Conservation (phyloP, 176 grass and related monocot species). For the Oryza longistaminata region DNA sequence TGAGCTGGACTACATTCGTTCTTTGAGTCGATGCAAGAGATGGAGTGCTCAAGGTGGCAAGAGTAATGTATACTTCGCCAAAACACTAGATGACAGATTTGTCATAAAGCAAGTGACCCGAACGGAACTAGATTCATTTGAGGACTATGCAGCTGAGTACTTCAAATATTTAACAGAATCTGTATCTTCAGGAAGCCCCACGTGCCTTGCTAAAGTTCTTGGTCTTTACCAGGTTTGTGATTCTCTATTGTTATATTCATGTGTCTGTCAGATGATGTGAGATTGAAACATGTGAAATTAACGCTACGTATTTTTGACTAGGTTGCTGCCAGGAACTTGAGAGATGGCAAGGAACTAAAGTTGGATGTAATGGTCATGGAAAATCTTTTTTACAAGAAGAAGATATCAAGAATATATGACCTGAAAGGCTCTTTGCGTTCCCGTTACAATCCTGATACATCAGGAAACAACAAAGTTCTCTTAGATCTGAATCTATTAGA, state of each 20-base stretch:
- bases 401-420: slow-evolving; percentile 91
- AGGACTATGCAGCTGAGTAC: slow-evolving; percentile 75
- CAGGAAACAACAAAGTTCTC: slow-evolving; percentile 87
- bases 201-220: slow-evolving; percentile 88
- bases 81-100: slow-evolving; percentile 94
- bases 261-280: slow-evolving; percentile 13
- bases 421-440: slow-evolving; percentile 93
- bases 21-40: slow-evolving; percentile 88
- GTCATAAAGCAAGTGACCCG: slow-evolving; percentile 92
- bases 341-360: slow-evolving; percentile 81
- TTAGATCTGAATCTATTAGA: slow-evolving; percentile 97
- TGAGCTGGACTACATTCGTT: slow-evolving; percentile 82
- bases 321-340: slow-evolving; percentile 80
- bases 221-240: slow-evolving; percentile 91
- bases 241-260: slow-evolving; percentile 25
- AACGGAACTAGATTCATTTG: slow-evolving; percentile 94
- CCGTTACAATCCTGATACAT: slow-evolving; percentile 86
- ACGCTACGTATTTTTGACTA: slow-evolving; percentile 21
- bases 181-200: slow-evolving; percentile 71
- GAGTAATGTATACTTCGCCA: slow-evolving; percentile 98
- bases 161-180: slow-evolving; percentile 83
- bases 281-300: slow-evolving; percentile 11
- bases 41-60: slow-evolving; percentile 98
- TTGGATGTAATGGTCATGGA: slow-evolving; percentile 99
- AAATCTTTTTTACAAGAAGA: slow-evolving; percentile 88